A percentile compares a stretch with the other conserved stretches of the same genome.
phyloP scores from a whole-genome alignment of 2,329 filamentous ascomycete genomes.

The Diaporthe sp. region DNA sequence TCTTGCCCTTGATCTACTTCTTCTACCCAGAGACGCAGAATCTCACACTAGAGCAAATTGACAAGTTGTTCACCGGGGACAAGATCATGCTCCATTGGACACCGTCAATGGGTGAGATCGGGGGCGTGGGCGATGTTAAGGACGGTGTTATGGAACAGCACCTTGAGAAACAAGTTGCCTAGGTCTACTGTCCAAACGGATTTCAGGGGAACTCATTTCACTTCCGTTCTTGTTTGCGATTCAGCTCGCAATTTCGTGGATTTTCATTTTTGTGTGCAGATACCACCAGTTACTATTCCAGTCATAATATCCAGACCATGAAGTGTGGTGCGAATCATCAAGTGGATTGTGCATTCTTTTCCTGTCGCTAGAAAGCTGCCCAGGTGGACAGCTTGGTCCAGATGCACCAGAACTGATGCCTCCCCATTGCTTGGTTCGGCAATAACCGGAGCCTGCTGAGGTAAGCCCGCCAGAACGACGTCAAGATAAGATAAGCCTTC shows the following conservation, averaged over 20 bases:
- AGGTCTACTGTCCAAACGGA: background rate
- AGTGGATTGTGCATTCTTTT: background rate
- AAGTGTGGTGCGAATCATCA: background rate
- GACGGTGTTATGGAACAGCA: slow-evolving; percentile 2
- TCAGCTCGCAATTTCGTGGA: background rate
- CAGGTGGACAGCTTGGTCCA: background rate
- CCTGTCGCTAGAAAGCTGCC: background rate
- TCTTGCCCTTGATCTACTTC: slow-evolving; percentile 46
- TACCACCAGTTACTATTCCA: background rate
- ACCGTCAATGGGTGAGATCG: slow-evolving; percentile 18
- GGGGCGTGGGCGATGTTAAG: background rate
- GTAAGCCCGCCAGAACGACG: background rate
- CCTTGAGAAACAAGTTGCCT: slow-evolving; percentile 20
- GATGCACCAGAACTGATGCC: background rate
- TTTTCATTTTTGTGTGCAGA: background rate
- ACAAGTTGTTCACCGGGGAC: slow-evolving; percentile 37
- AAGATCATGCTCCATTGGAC: slow-evolving; percentile 28
- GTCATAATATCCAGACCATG: background rate
- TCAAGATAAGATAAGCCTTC: slow-evolving; percentile 28
- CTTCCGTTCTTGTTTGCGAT: background rate
- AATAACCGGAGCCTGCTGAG: background rate
- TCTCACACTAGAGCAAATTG: slow-evolving; percentile 48
- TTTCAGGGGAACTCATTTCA: background rate
- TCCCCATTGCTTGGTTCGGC: background rate
- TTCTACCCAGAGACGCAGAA: slow-evolving; percentile 49